Evolutionary conservation across 2,329 filamentous ascomycete species (phyloP).

Genomic region (Cladophialophora yegresii): DNA sequence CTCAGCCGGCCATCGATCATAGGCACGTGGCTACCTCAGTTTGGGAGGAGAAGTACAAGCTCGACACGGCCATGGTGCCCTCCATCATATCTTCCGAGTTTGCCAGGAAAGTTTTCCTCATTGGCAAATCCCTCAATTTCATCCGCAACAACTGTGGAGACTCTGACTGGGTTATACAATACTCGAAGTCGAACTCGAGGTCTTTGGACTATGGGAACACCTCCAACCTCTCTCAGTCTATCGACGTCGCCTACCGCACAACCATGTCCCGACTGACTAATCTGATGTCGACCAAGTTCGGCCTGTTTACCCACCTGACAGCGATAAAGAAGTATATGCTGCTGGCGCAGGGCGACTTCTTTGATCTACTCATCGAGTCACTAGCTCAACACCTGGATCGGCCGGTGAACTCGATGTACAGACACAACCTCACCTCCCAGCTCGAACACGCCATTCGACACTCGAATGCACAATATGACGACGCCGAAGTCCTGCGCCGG

Average conservation of each 20-base stretch:
- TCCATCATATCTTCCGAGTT: slow-evolving; percentile 92
- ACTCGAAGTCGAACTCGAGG: slow-evolving; percentile 89
- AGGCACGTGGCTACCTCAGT: slow-evolving; percentile 72
- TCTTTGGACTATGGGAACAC: slow-evolving; percentile 85
- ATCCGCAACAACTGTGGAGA: slow-evolving; percentile 95
- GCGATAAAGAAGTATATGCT: slow-evolving; percentile 94
- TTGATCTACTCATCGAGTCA: slow-evolving; percentile 94
- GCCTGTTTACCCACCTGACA: slow-evolving; percentile 85
- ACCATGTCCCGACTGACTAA: slow-evolving; percentile 94
- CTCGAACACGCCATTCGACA: slow-evolving; percentile 95
- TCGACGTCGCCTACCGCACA: slow-evolving; percentile 95
- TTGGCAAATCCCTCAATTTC: slow-evolving; percentile 97
- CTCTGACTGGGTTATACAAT: slow-evolving; percentile 90
- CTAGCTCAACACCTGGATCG: slow-evolving; percentile 88
- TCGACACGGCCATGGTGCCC: slow-evolving; percentile 82
- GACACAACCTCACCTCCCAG: slow-evolving; percentile 96
- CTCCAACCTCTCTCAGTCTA: slow-evolving; percentile 84
- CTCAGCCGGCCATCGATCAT: slow-evolving; percentile 53
- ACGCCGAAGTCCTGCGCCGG: slow-evolving; percentile 82
- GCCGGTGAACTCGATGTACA: slow-evolving; percentile 93
- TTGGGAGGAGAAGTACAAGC: slow-evolving; percentile 96
- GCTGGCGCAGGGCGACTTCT: slow-evolving; percentile 94
- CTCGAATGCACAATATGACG: slow-evolving; percentile 95
- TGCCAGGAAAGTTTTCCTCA: slow-evolving; percentile 93
- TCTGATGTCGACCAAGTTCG: slow-evolving; percentile 93